These are phyloP conservation scores for Geum urbanum DNA, from an alignment of 306 rosid genomes.

Conservation along the genomic window DNA sequence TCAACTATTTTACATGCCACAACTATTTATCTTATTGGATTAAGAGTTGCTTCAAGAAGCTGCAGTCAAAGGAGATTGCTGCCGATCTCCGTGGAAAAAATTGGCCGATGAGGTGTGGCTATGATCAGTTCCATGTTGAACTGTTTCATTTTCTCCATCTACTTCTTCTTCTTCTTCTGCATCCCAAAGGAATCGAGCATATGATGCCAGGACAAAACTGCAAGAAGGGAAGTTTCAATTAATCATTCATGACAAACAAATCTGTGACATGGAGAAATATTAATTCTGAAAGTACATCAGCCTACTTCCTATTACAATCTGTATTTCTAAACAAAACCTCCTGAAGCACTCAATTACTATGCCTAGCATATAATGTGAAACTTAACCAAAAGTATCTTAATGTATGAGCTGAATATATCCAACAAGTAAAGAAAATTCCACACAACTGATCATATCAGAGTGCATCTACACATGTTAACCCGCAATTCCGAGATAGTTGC, in stretches of 20 bases:
- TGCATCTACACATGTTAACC: background rate
- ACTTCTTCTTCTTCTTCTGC: constrained; percentile 42
- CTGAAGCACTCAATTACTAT: background rate
- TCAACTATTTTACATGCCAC: constrained; percentile 8
- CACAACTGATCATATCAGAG: background rate
- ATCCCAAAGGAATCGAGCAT: constrained; percentile 85
- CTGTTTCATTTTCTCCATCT: constrained; percentile 15
- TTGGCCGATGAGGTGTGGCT: constrained; percentile 22
- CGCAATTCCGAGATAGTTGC: background rate
- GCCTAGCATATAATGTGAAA: background rate
- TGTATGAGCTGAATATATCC: background rate
- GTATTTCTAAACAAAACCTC: background rate
- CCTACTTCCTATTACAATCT: background rate
- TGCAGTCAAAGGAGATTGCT: constrained; percentile 42
- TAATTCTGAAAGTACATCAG: background rate
- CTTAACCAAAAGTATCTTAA: background rate
- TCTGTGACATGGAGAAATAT: background rate
- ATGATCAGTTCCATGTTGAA: constrained; percentile 25
- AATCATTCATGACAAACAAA: background rate
- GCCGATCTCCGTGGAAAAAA: constrained; percentile 37
- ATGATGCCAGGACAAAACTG: constrained; percentile 73
- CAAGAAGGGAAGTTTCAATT: constrained; percentile 12
- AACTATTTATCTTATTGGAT: background rate
- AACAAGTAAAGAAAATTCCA: background rate
- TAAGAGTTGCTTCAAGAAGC: constrained; percentile 32